These are phyloP conservation scores for Exophiala viscosa DNA, from an alignment of 2,329 filamentous ascomycete species.

Conservation along the genomic window DNA sequence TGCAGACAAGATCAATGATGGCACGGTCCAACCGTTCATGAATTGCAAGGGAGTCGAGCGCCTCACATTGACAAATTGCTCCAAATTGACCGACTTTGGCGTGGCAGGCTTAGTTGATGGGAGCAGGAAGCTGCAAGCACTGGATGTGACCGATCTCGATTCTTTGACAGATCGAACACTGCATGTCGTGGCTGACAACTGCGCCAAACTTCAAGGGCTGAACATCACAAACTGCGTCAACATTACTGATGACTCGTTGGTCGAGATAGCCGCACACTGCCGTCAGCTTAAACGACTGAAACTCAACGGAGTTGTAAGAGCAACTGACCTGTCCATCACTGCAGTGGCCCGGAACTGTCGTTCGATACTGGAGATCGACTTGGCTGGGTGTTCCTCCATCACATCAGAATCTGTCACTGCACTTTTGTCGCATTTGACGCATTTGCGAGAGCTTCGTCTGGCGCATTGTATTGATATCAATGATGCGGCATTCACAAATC, in stretches of 20 bases:
- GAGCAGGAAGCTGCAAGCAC: conserved; percentile 75
- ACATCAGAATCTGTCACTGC: conserved; percentile 79
- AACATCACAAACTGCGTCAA: conserved; percentile 85
- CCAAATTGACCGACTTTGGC: conserved; percentile 76
- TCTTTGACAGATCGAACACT: conserved; percentile 80
- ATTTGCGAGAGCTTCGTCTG: conserved; percentile 85
- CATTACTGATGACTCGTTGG: conserved; percentile 82
- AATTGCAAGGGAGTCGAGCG: conserved; percentile 89
- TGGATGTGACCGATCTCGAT: conserved; percentile 81
- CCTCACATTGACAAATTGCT: conserved; percentile 87
- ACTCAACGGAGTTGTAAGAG: conserved; percentile 83
- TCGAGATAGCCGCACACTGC: conserved; percentile 75
- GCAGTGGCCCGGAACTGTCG: conserved; percentile 85
- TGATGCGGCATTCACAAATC: conserved; percentile 78
- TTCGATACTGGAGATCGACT: conserved; percentile 92
- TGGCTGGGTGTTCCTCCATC: conserved; percentile 78
- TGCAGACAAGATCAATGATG: conserved; percentile 75
- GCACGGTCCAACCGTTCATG: conserved; percentile 75
- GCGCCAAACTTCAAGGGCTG: conserved; percentile 79
- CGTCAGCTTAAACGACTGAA: conserved; percentile 89
- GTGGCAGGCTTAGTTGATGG: conserved; percentile 74
- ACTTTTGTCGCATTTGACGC: conserved; percentile 71
- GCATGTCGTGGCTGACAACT: conserved; percentile 72
- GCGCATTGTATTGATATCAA: conserved; percentile 81
- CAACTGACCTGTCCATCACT: conserved; percentile 76